Evolutionary conservation across 306 rosid species (phyloP), one percentile per base, ranked within the genome.

Genomic region (Sicyos edulis): DNA sequence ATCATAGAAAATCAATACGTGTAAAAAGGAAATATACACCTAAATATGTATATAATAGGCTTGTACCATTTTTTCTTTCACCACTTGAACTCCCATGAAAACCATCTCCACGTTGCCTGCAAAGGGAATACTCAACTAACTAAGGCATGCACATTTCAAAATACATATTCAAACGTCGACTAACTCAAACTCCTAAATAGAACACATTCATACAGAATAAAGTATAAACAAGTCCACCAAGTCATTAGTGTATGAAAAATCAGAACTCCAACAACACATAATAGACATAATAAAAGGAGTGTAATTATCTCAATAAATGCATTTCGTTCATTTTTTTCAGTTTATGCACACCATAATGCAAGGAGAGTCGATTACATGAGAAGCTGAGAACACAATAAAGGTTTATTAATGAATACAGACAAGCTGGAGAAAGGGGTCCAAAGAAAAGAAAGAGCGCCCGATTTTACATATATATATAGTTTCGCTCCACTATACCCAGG

Each of bases 81-180:
- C 74, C 73, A 20, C 22, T 71, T 11, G 55, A 50, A 64, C 75
- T 73, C 72, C 66, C 54, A 50, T 73, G 73, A 14, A 47, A 62
- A 65, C 68, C 82, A 78, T 78, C 70, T 49, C 83, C 79, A 57
- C 82, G 85, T 61, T 64, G 89, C 81, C 92, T 87, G 83, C 11
- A 71, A 80, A 79, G 40, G 49, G 44, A 37, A 3, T 69, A 55
- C 22, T 14, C 15, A 64, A 71, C 75, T 45, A 61, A 74, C 75
- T 52, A 61, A 74, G 66, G 51, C 17, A 54, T 47, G 57, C 8
- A 54, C 34, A 60, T 20, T 63, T 64, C 62, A 55, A 20, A 51
- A 44, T 54, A 19, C 52, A 73, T 75, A 54, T 37, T 37, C 44
- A 5, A 37, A 37, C 44, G 44, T 32, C 2, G 37, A 37, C 70